phyloP scores from a whole-genome alignment of 2,329 filamentous ascomycete species.

The Aspergillus sp. region DNA sequence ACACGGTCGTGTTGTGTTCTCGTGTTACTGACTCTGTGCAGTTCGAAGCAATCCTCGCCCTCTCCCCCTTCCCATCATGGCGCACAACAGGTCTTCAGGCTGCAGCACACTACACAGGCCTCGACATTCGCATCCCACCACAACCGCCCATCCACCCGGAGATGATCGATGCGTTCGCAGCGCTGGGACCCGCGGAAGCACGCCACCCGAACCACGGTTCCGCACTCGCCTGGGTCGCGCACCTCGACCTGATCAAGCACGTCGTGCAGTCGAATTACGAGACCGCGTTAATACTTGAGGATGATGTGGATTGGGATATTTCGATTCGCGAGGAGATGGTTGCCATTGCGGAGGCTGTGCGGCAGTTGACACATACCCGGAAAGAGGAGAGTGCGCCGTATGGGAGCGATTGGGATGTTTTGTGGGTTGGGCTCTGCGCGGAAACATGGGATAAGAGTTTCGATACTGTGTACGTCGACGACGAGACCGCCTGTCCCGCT shows the following conservation, averaged over 20 bases:
- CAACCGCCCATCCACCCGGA: constrained; percentile 36
- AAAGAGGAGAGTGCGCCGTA: constrained; percentile 26
- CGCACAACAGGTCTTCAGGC: constrained; percentile 41
- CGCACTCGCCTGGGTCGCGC: constrained; percentile 46
- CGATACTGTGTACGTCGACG: constrained; percentile 27
- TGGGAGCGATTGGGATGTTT: constrained; percentile 41
- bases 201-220: constrained; percentile 28
- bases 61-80: constrained; percentile 42
- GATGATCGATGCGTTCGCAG: constrained; percentile 34
- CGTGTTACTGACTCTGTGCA: background rate
- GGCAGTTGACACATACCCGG: constrained; percentile 28
- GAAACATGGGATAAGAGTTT: constrained; percentile 22
- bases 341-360: constrained; percentile 37
- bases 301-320: constrained; percentile 47
- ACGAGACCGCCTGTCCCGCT: constrained; percentile 31
- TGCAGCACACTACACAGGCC: constrained; percentile 38
- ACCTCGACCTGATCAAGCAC: constrained; percentile 41
- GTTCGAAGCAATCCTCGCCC: constrained; percentile 37
- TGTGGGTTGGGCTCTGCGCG: constrained; percentile 46
- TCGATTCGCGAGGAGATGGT: constrained; percentile 37
- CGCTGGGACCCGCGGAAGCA: constrained; percentile 20
- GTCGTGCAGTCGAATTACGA: constrained; percentile 26
- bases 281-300: constrained; percentile 47
- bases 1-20: background rate
- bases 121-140: constrained; percentile 39